A percentile compares a stretch with the other conserved stretches of the same genome.
Evolutionary conservation across 2,329 filamentous ascomycete genomes (phyloP).

Genomic region (Trichoderma endophyticum): DNA sequence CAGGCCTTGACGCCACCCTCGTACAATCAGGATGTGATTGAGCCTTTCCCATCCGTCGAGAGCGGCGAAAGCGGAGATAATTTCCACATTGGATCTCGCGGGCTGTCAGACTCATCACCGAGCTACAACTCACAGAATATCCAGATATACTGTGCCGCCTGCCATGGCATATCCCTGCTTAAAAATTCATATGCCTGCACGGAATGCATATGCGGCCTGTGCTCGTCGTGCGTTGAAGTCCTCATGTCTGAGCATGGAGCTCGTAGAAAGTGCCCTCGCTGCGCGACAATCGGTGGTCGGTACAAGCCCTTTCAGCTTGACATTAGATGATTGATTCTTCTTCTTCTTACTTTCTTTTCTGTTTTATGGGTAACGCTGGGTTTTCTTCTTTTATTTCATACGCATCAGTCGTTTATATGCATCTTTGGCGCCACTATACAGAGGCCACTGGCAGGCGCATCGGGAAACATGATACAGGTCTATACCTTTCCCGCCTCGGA

Average conservation of each 20-base stretch:
- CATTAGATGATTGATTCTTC: slow-evolving; percentile 39
- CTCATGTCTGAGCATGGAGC: slow-evolving; percentile 74
- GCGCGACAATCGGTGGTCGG: slow-evolving; percentile 72
- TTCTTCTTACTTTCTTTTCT: neutral
- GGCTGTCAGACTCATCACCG: slow-evolving; percentile 67
- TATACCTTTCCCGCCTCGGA: neutral
- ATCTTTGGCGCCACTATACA: slow-evolving; percentile 7
- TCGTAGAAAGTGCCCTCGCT: slow-evolving; percentile 73
- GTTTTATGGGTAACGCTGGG: neutral
- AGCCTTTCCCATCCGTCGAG: slow-evolving; percentile 89
- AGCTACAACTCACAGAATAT: slow-evolving; percentile 71
- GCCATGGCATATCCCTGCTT: slow-evolving; percentile 71
- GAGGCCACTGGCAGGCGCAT: slow-evolving; percentile 7
- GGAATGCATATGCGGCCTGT: slow-evolving; percentile 92
- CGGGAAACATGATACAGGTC: slow-evolving; percentile 15
- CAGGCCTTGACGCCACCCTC: slow-evolving; percentile 83
- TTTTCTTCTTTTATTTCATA: neutral
- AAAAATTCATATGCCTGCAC: slow-evolving; percentile 90
- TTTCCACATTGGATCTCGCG: slow-evolving; percentile 66
- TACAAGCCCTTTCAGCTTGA: slow-evolving; percentile 86
- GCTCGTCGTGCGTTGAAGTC: slow-evolving; percentile 80
- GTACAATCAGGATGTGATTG: slow-evolving; percentile 62
- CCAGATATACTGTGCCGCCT: slow-evolving; percentile 91
- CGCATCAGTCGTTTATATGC: neutral
- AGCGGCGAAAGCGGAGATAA: slow-evolving; percentile 69